Percentiles rank a stretch among this genome's conserved stretches.
Conservation (phyloP, 345 rosid genomes). For the Heritiera fomes region DNA sequence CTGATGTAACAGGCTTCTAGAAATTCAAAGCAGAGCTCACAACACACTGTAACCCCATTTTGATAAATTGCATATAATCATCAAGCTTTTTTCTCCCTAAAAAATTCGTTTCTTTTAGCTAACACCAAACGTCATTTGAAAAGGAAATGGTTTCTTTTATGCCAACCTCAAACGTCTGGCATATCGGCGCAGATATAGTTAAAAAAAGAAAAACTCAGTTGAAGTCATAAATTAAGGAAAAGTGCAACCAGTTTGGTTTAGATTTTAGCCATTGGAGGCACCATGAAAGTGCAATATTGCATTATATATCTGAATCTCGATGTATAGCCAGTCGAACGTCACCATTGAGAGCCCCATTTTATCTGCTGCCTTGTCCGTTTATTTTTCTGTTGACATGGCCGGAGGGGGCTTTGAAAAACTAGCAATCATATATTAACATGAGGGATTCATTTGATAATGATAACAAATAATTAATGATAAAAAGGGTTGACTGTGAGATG, state of each 20-base stretch:
- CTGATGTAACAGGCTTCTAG: constrained; percentile 29
- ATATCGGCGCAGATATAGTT: not conserved
- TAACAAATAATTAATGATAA: not conserved
- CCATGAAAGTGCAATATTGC: not conserved
- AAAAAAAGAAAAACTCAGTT: not conserved
- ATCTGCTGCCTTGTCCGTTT: constrained; percentile 31
- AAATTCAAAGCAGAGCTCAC: not conserved
- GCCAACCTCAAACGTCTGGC: constrained; percentile 16
- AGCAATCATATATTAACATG: not conserved
- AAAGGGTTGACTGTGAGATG: constrained; percentile 20
- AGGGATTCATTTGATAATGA: not conserved
- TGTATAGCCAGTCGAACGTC: constrained; percentile 31
- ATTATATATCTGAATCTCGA: constrained; percentile 24
- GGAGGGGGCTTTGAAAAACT: not conserved
- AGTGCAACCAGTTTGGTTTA: not conserved
- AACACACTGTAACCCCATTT: not conserved
- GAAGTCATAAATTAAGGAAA: constrained; percentile 4
- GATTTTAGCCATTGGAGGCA: constrained; percentile 5
- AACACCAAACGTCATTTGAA: constrained; percentile 1
- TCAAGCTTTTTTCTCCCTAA: too few relatives aligned
- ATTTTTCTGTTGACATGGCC: constrained; percentile 22
- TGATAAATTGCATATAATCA: too few relatives aligned
- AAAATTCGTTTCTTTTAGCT: not conserved
- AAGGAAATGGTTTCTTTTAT: not conserved
- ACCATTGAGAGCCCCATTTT: constrained; percentile 49